These are phyloP conservation scores for Calamus simplicifolius DNA, from an alignment of 176 grass and related monocot species.

Conservation along the genomic window DNA sequence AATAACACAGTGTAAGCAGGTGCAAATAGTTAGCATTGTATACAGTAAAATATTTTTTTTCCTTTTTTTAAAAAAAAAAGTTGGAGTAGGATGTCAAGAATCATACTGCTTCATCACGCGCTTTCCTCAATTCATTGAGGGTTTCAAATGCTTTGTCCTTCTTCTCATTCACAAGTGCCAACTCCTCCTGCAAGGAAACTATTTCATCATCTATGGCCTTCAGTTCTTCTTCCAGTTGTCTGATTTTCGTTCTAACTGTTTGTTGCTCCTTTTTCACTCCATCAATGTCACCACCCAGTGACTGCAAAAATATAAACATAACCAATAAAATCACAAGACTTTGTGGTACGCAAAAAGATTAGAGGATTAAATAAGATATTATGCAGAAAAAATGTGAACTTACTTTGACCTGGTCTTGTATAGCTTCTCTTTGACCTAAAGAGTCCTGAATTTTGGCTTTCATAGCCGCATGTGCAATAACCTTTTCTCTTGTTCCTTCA, in stretches of 20 bases:
- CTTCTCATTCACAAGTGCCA: constrained; percentile 33
- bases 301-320: constrained; percentile 14
- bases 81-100: background rate
- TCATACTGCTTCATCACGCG: constrained; percentile 41
- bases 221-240: constrained; percentile 47
- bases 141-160: constrained; percentile 52
- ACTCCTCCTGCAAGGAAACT: constrained; percentile 37
- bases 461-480: constrained; percentile 52
- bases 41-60: too few species aligned
- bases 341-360: too few species aligned
- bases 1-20: too few species aligned
- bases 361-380: too few species aligned
- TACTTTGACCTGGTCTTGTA: constrained; percentile 96
- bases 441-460: constrained; percentile 69
- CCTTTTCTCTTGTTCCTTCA: constrained; percentile 77
- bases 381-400: constrained; percentile 1
- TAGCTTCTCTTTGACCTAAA: constrained; percentile 62
- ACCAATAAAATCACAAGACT: too few species aligned
- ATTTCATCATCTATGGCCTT: constrained; percentile 33
- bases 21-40: too few species aligned
- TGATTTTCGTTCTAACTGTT: constrained; percentile 59
- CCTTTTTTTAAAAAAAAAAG: background rate
- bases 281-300: constrained; percentile 45
- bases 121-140: constrained; percentile 33
- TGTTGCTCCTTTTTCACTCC: constrained; percentile 54